Evolutionary conservation across 2,329 filamentous ascomycete genomes (phyloP).

Genomic region (Teratosphaeria nubilosa): DNA sequence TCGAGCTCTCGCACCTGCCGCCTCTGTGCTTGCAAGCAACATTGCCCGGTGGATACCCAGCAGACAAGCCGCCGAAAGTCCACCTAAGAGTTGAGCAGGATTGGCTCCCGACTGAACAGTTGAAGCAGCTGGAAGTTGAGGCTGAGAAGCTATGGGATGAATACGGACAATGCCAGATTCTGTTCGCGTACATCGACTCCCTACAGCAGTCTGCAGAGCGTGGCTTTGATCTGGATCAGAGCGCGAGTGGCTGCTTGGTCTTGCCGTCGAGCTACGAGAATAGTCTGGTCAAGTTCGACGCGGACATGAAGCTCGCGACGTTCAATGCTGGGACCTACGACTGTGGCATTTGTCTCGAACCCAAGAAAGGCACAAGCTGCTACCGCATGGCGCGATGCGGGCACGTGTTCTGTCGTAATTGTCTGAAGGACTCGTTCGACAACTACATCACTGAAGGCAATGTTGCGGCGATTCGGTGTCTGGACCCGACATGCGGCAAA

Average conservation of each 20-base stretch:
- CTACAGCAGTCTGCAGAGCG: constrained; percentile 49
- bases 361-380: constrained; percentile 76
- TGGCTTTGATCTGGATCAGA: constrained; percentile 41
- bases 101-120: constrained; percentile 43
- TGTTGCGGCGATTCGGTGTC: constrained; percentile 66
- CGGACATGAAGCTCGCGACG: constrained; percentile 58
- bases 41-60: constrained; percentile 48
- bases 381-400: constrained; percentile 73
- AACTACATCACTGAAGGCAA: constrained; percentile 80
- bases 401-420: constrained; percentile 86
- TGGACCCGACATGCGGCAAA: constrained; percentile 68
- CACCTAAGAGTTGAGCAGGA: constrained; percentile 38
- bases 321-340: constrained; percentile 81
- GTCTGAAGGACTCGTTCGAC: constrained; percentile 82
- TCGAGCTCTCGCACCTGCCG: constrained; percentile 47
- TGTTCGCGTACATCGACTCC: constrained; percentile 51
- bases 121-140: constrained; percentile 37
- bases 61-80: constrained; percentile 40
- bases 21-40: constrained; percentile 43
- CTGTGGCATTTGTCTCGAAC: constrained; percentile 81
- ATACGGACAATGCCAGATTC: constrained; percentile 44
- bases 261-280: constrained; percentile 49
- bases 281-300: constrained; percentile 67
- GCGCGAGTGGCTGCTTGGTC: constrained; percentile 32
- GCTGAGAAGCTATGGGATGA: constrained; percentile 49